Base-by-base conservation (phyloP, 139 green algal genomes). In the Picochlorum sp. region DNA sequence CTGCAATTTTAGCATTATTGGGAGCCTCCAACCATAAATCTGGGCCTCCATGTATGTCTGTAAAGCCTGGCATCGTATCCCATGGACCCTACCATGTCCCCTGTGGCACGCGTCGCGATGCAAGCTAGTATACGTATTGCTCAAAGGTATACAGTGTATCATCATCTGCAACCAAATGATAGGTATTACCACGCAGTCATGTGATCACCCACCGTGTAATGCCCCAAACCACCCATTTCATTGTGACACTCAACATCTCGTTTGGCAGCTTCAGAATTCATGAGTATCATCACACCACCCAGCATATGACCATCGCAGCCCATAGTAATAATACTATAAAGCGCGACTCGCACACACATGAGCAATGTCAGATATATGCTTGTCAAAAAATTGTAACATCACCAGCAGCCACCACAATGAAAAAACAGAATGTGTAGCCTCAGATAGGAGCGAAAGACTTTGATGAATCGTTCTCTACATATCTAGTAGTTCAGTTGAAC, bases 371-470 rank as follows among this genome's bases (percentile, higher is more conserved):
- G 74, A 65, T 75, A 80, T 78, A 81, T 81, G 70, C 70, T 81
- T 78, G 74, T 78, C 69, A 68, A 44, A 51, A 37, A 47, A 21
- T 72, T 70, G 45, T 49, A 51, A n/a, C 76, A 64, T 37, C 64
- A 41, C 49, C 30, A 34, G 34, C 21, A 41, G 24, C 23, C 16
- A 63, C 10, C 15, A 38, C 51, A 20, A 21, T 54, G 13, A 30
- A 21, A 47, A 49, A 34, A 14, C 62, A 50, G 38, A 24, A 20
- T 52, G 13, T 2, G 30, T 57, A 11, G 41, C 62, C 51, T 78
- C 72, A 78, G 72, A 71, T 78, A 78, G 72, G 72, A 78, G 72
- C 72, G 72, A 78, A 78, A 78, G 72, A 78, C 67, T 63, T 54
- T 75, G 45, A 38, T 67, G 49, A 24, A 49, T 51, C 18, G 31